Evolutionary conservation across 1,284 basidiomycete genomes (phyloP), one percentile per base, ranked within the genome.

Genomic region (Trichosporon sp.): DNA sequence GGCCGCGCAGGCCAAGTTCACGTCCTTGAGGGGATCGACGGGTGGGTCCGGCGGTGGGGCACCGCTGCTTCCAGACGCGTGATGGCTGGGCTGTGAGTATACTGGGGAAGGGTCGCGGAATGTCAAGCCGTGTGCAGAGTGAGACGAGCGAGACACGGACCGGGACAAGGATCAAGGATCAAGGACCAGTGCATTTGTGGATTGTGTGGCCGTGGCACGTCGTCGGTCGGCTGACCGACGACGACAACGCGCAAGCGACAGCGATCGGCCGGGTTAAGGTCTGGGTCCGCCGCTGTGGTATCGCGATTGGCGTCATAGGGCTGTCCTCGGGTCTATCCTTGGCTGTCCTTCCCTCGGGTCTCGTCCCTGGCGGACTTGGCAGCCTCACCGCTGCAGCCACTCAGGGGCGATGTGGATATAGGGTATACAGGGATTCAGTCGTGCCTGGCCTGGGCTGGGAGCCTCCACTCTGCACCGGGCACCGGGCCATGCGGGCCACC

Each of bases 181-280:
- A n/a, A n/a, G n/a, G n/a, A n/a, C n/a, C n/a, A n/a, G n/a, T n/a
- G n/a, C n/a, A n/a, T n/a, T 27, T 56, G 51, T 27, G 23, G 23
- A 56, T 25, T 15, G 9, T 56, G 11, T 25, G 13, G 51, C 25
- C 51, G 27, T 15, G 51, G 27, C 25, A 15, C 13, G 25, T 27
- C 5, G 23, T 56, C 51, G 5, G 12, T 13, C 15, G 12, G 18
- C 18, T 32, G 18, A n/a, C 4, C 38, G 38, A 42, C 38, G 15
- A 42, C 32, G 56, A 60, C 56, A 60, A 60, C 56, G 56, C 56
- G 56, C 56, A 60, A 60, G 56, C 56, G 56, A n/a, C 51, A 25
- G 25, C 23, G 51, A 27, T 56, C 25, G 27, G 51, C 25, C 51
- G 15, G 23, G 51, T 25, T 27, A 56, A 56, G 51, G 51, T 42